Base-by-base conservation (phyloP, 257 asterid genomes). In the Petrea volubilis region DNA sequence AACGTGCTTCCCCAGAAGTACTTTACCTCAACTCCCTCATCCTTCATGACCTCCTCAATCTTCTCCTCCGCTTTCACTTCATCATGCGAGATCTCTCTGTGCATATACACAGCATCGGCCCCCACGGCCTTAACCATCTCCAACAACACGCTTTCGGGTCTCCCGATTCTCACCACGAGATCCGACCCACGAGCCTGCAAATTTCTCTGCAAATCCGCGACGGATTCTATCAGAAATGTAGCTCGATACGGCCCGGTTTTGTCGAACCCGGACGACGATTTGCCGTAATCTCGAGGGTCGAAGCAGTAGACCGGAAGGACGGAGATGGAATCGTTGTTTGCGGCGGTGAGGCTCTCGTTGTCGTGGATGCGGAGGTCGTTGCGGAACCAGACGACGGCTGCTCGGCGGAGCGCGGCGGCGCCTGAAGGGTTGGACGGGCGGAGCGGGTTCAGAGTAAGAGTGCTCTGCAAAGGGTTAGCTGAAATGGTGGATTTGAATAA, bases 1-100 rank as follows among this genome's bases (percentile, higher is more conserved):
- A 95, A 79, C 56, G 99, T 95, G 78, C 99, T 95, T 72, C 99
- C 99, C 99, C 99, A 95, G 73, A 81, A 87, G 84, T 79, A 90
- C 83, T 92, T 92, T 68, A 92, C 88, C 72, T 90, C 98, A 64
- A 95, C 82, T 3, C 98, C 96, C 74, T 95, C 99, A 38, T 88
- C 92, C 80, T 92, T 90, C 92, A 95, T 78, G 17, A 57, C 90
- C 57, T 74, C 76, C 86, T 95, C 98, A 18, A 95, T 84, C 84
- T 85, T 92, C 75, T 88, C 94, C 87, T 95, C 99, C 12, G 90
- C 86, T 73, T 84, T 88, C 4, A 92, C 96, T 55, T 95, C 99
- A 14, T 95, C 97, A 51, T 80, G 81, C 1, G 96, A 87, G 15
- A 95, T 92, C 80, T 95, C 99, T 47, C 94, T 78, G 53, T 92